A percentile compares a stretch with the other conserved stretches of the same genome.
These are phyloP conservation scores for Tylopilus orsonianus DNA, from an alignment of 1,284 basidiomycete genomes.

Conservation along the genomic window DNA sequence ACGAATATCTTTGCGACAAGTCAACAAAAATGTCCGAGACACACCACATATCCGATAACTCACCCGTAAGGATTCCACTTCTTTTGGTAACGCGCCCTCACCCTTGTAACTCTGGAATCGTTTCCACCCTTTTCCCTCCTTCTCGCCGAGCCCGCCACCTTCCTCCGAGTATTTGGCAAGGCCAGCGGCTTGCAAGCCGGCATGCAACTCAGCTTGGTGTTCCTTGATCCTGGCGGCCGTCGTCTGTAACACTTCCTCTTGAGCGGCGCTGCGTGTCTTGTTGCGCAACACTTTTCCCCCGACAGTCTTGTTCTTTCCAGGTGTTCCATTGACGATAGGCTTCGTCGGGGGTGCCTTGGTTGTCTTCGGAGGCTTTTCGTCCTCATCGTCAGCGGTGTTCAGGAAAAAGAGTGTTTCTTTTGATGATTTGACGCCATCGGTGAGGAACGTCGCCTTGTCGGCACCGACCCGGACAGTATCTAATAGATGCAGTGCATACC, in stretches of 20 bases:
- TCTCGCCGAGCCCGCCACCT: conserved; percentile 66
- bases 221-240: conserved; percentile 74
- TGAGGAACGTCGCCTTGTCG: conserved; percentile 71
- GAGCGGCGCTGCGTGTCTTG: conserved; percentile 78
- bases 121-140: conserved; percentile 91
- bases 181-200: conserved; percentile 79
- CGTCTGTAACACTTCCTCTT: conserved; percentile 76
- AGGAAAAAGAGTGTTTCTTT: conserved; percentile 91
- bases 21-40: conserved; percentile 6
- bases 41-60: conserved; percentile 27
- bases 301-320: conserved; percentile 67
- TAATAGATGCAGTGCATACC: conserved; percentile 87
- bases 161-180: conserved; percentile 83
- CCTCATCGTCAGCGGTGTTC: conserved; percentile 52
- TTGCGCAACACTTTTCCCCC: conserved; percentile 83
- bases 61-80: conserved; percentile 76
- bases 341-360: conserved; percentile 56
- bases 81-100: conserved; percentile 83
- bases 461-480: conserved; percentile 85
- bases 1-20: conserved; percentile 74
- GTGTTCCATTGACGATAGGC: conserved; percentile 60
- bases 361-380: conserved; percentile 54
- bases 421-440: conserved; percentile 78
- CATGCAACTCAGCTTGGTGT: conserved; percentile 88
- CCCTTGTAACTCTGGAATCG: conserved; percentile 97